Base-by-base conservation (phyloP, 2,329 filamentous ascomycete species). In the Orbilia blumenaviensis region DNA sequence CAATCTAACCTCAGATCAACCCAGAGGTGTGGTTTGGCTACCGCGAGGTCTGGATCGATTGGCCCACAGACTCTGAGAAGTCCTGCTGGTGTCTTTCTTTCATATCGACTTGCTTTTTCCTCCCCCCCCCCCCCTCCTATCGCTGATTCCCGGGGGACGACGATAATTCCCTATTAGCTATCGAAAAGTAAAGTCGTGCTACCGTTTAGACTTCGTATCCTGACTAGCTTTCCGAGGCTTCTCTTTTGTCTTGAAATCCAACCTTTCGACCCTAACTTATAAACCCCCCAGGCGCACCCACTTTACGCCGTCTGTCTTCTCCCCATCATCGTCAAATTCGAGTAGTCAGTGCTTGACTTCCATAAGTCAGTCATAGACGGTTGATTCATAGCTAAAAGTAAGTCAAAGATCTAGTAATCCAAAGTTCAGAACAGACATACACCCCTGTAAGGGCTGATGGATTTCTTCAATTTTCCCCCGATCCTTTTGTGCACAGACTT, bases 341-440 rank as follows among this genome's bases (percentile, higher is more conserved):
- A 61, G 29, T n/a, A 52, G 61, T 66, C 69, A 66, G 69, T 61
- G 69, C 69, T 66, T 66, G 71, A 67, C 62, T 68, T 68, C 32
- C 46, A 56, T 64, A 68, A 75, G 71, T 75, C 71, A 75, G 14
- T 48, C 63, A 60, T 62, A 29, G 44, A 56, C 56, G 48, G 41
- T 54, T 75, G 71, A 75, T 68, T 68, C 71, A 75, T 60, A 75
- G 46, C 63, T 75, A 68, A 75, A 75, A 67, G 71, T 75, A 75
- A 75, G 71, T 75, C 71, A 68, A 27, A 18, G 29, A 56, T 63
- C 66, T 41, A 52, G 27, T 54, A 32, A 36, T 34, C 52, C 9
- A 75, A 38, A 75, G 71, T 75, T 75, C 71, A 56, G 64, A 64
- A 75, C 71, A 74, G 25, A 41, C 18, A n/a, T 25, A 41, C 66